Evolutionary conservation across 768 basidiomycete genomes (phyloP).

Genomic region (Suillus variegatus): DNA sequence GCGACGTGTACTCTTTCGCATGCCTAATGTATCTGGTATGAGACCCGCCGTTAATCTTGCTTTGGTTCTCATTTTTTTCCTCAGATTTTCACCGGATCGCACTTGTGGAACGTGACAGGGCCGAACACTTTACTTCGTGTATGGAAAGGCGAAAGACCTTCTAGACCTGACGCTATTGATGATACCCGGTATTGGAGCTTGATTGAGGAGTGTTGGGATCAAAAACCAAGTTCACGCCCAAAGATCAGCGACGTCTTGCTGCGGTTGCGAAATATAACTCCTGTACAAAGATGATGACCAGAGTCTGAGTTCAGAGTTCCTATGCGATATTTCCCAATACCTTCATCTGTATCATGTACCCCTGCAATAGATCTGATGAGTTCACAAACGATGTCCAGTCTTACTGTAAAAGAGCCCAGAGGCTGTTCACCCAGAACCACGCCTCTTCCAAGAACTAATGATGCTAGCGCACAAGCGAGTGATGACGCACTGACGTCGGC

Average conservation of each 20-base stretch:
- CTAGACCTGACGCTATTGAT: background rate
- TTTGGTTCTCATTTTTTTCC: background rate
- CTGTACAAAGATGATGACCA: background rate
- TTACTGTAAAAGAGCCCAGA: too few species aligned
- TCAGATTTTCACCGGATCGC: background rate
- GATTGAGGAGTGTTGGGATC: background rate
- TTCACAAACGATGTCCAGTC: too few species aligned
- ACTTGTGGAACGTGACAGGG: background rate
- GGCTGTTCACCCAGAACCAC: too few species aligned
- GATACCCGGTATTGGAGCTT: background rate
- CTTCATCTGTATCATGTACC: background rate
- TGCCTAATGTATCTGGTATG: constrained; percentile 1
- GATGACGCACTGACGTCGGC: too few species aligned
- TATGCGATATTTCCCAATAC: background rate
- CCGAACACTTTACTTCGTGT: accelerated
- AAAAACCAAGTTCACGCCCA: background rate
- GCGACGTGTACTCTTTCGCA: constrained; percentile 6
- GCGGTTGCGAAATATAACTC: constrained; percentile 8
- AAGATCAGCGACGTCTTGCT: background rate
- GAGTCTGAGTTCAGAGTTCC: background rate
- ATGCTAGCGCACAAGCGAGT: too few species aligned
- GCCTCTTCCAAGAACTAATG: too few species aligned
- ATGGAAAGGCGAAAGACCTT: background rate
- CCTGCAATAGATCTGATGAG: background rate
- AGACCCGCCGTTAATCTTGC: background rate